Evolutionary conservation across 2,329 filamentous ascomycete species (phyloP).

Genomic region (Scolecobasidium constrictum): DNA sequence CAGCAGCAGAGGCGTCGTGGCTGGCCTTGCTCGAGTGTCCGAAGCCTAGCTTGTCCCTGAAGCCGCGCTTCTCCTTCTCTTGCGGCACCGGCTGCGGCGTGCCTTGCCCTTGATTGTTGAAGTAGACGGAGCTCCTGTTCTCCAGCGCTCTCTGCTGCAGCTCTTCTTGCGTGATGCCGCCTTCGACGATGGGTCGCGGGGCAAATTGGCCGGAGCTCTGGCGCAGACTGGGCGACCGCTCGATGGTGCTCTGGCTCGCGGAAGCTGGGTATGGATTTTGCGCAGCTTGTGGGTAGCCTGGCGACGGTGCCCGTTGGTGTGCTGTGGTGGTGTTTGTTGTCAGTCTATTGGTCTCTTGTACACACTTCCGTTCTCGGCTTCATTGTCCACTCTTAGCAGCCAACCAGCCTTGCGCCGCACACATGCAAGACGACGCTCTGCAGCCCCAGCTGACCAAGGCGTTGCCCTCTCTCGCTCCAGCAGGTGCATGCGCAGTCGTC

Average conservation of each 20-base stretch:
- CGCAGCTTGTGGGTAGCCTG: background rate
- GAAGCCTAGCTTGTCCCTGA: slow-evolving; percentile 12
- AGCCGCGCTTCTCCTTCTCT: slow-evolving; percentile 15
- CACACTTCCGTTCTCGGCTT: background rate
- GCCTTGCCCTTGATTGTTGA: slow-evolving; percentile 13
- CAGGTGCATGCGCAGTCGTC: background rate
- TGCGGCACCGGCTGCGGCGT: slow-evolving; percentile 3
- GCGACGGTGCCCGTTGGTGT: background rate
- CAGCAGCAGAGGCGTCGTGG: background rate
- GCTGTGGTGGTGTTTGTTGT: too few species aligned
- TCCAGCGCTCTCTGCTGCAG: background rate
- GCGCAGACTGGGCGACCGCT: background rate
- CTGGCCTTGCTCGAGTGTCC: slow-evolving; percentile 9
- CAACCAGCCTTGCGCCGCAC: background rate
- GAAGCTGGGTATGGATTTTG: background rate
- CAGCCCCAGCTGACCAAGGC: background rate
- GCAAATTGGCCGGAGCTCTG: background rate
- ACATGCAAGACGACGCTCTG: background rate
- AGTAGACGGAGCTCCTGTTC: slow-evolving; percentile 3
- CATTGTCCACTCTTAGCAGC: background rate
- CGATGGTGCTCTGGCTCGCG: background rate
- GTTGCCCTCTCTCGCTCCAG: background rate
- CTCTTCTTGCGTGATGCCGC: background rate
- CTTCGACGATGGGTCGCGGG: background rate
- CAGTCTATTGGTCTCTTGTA: background rate